A percentile compares a stretch with the other conserved stretches of the same genome.
These are phyloP conservation scores for Aethionema arabicum DNA, from an alignment of 345 rosid genomes.

Conservation along the genomic window DNA sequence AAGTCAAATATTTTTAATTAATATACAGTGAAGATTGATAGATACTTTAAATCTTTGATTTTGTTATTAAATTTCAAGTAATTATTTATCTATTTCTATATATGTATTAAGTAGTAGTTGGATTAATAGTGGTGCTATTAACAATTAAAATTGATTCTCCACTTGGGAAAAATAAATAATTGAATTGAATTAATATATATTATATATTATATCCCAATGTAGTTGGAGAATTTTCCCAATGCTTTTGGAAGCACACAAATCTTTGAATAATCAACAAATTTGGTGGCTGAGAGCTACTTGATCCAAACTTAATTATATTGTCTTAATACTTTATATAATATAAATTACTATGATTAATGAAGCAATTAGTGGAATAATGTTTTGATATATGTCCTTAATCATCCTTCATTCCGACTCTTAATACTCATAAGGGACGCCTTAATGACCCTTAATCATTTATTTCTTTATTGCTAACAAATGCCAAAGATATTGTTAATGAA, in stretches of 20 bases:
- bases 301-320: conserved; percentile 6
- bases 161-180: conserved; percentile 19
- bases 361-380: conserved; percentile 33
- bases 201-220: conserved; percentile 22
- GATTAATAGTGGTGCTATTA: no score
- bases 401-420: conserved; percentile 30
- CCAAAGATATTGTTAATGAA: not conserved
- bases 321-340: conserved; percentile 9
- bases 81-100: no score
- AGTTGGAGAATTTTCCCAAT: conserved; percentile 38
- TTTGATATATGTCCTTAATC: conserved; percentile 28
- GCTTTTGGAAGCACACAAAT: conserved; percentile 36
- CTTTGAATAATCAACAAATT: conserved; percentile 24
- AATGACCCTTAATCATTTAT: conserved; percentile 21
- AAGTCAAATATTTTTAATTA: not conserved
- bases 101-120: no score
- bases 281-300: conserved; percentile 36
- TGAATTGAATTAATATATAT: conserved; percentile 20
- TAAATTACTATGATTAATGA: conserved; percentile 15
- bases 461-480: conserved; percentile 16
- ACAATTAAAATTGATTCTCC: not conserved
- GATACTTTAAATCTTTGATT: not conserved
- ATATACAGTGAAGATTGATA: not conserved
- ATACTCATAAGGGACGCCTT: conserved; percentile 33
- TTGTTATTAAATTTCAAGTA: not conserved